Conservation (phyloP, 2,329 filamentous ascomycete genomes). For the Aspergillus neoniger region DNA sequence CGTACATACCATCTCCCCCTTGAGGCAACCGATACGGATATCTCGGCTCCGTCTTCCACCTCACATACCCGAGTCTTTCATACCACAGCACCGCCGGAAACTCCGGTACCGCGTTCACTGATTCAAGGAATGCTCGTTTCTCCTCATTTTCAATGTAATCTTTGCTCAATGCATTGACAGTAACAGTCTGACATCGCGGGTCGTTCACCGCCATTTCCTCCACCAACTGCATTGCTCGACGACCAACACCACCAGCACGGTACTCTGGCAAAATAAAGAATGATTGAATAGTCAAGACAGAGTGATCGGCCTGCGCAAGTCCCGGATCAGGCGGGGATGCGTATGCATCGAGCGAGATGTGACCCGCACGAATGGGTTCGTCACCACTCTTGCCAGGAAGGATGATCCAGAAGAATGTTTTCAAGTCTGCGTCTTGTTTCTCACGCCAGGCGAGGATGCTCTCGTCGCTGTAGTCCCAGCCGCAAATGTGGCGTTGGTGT, state of each 20-base stretch:
- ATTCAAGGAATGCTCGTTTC: not conserved
- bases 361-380: conserved; percentile 22
- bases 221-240: conserved; percentile 20
- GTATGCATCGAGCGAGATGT: conserved; percentile 32
- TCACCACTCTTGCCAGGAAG: not conserved
- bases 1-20: conserved; percentile 7
- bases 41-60: conserved; percentile 29
- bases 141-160: conserved; percentile 20
- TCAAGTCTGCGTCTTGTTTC: conserved; percentile 14
- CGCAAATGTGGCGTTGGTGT: conserved; percentile 19
- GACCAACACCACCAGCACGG: conserved; percentile 21
- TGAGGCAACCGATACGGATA: conserved; percentile 18
- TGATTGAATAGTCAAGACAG: conserved; percentile 22
- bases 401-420: conserved; percentile 25
- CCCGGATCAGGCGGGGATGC: conserved; percentile 14
- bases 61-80: conserved; percentile 27
- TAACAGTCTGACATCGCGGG: conserved; percentile 14
- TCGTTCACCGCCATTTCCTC: conserved; percentile 23
- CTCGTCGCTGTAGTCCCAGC: conserved; percentile 18
- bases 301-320: conserved; percentile 20
- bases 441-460: conserved; percentile 13
- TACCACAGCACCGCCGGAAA: conserved; percentile 30
- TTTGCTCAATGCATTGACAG: conserved; percentile 25
- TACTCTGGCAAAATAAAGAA: conserved; percentile 31
- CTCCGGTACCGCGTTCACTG: too few species aligned